Evolutionary conservation across 2,329 filamentous ascomycete species (phyloP).

Genomic region (Hypoxylon sp.): DNA sequence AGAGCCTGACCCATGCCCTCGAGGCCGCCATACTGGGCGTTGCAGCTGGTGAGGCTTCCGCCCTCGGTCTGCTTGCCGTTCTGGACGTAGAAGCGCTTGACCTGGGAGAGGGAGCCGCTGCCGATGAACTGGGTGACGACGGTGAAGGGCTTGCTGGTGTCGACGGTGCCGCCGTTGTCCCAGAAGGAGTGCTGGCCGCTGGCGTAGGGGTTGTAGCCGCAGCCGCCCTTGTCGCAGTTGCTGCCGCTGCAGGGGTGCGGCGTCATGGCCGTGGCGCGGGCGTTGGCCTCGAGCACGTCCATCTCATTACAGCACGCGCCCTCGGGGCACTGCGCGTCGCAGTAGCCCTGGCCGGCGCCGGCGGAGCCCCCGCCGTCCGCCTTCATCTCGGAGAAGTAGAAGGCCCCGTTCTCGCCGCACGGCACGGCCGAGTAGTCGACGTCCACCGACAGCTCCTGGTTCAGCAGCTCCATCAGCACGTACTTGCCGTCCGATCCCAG

Average conservation of each 20-base stretch:
- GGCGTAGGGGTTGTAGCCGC: constrained; percentile 28
- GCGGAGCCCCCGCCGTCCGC: constrained; percentile 21
- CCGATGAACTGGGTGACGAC: constrained; percentile 23
- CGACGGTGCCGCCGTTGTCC: constrained; percentile 24
- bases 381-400: constrained; percentile 29
- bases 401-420: constrained; percentile 27
- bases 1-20: constrained; percentile 26
- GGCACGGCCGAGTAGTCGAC: constrained; percentile 28
- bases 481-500: constrained; percentile 16
- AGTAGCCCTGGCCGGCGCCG: constrained; percentile 25
- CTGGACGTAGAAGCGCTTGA: constrained; percentile 21
- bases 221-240: constrained; percentile 24
- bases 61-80: constrained; percentile 18
- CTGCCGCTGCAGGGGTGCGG: constrained; percentile 22
- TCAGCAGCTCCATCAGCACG: constrained; percentile 25
- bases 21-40: constrained; percentile 12
- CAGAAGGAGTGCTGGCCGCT: constrained; percentile 26
- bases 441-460: constrained; percentile 26
- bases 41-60: constrained; percentile 17
- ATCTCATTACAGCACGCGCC: constrained; percentile 28
- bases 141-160: constrained; percentile 25
- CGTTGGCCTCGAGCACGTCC: constrained; percentile 29
- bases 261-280: constrained; percentile 24
- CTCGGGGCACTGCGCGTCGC: constrained; percentile 27
- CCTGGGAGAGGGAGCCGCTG: constrained; percentile 17